Percentiles rank a stretch among this genome's conserved stretches.
Evolutionary conservation across 129 eudicot species (phyloP).

Genomic region (Silybum marianum): DNA sequence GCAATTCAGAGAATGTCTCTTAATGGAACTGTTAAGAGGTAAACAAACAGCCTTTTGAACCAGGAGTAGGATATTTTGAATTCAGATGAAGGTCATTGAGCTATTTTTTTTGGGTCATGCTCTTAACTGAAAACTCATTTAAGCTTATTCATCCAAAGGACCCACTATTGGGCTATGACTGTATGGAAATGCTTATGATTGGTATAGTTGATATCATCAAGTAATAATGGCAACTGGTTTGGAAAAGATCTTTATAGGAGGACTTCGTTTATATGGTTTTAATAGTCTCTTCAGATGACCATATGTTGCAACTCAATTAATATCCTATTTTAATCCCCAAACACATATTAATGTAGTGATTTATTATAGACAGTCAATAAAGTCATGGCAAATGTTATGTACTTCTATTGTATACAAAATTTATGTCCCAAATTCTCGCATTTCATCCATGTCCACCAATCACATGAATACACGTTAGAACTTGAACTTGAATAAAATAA

Average conservation of each 20-base stretch:
- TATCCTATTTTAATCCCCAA: neutral
- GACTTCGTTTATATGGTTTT: slow-evolving; percentile 1
- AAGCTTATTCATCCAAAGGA: neutral
- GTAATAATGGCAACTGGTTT: neutral
- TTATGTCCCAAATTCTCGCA: neutral
- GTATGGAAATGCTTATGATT: neutral
- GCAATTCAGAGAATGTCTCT: too few relatives aligned
- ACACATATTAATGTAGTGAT: neutral
- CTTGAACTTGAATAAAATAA: neutral
- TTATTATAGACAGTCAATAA: neutral
- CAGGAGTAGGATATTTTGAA: neutral
- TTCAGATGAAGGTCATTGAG: neutral
- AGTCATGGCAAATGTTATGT: neutral
- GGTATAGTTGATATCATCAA: neutral
- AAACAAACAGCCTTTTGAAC: neutral
- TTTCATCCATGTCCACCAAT: neutral
- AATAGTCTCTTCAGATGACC: neutral
- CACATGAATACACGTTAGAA: neutral
- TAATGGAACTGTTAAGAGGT: too few relatives aligned
- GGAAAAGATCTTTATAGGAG: neutral
- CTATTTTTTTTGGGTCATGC: neutral
- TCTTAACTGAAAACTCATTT: neutral
- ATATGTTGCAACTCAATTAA: neutral
- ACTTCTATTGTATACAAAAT: neutral
- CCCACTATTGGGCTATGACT: neutral